phyloP scores from a whole-genome alignment of 2,329 filamentous ascomycete genomes.

The Fusarium cyanostomum region DNA sequence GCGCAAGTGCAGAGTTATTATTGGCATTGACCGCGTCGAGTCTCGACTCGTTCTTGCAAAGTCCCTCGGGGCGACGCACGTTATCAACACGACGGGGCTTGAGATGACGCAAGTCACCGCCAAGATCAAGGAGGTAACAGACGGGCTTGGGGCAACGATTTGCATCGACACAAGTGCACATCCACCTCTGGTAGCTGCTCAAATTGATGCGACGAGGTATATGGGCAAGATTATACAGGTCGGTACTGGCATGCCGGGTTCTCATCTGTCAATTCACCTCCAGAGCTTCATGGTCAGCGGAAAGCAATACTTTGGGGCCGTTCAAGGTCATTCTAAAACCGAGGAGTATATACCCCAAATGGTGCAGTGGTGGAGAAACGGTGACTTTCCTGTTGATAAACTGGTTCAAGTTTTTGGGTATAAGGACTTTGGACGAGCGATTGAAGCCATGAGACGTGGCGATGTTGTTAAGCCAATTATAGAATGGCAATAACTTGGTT shows the following conservation, averaged over 20 bases:
- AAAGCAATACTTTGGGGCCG: constrained; percentile 58
- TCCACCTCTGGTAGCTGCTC: constrained; percentile 52
- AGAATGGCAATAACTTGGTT: constrained; percentile 34
- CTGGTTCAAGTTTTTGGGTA: constrained; percentile 47
- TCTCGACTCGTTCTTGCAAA: constrained; percentile 44
- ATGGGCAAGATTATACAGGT: constrained; percentile 61
- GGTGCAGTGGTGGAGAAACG: constrained; percentile 47
- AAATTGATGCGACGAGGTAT: constrained; percentile 53
- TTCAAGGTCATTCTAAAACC: constrained; percentile 48
- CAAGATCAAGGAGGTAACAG: constrained; percentile 51
- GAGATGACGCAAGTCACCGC: constrained; percentile 39
- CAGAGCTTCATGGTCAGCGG: constrained; percentile 57
- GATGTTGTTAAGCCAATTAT: constrained; percentile 48
- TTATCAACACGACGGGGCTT: constrained; percentile 37
- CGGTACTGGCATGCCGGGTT: constrained; percentile 56
- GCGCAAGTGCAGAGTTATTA: constrained; percentile 39
- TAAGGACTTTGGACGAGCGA: constrained; percentile 41
- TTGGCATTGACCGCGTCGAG: constrained; percentile 45
- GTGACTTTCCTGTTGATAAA: constrained; percentile 47
- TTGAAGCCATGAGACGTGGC: constrained; percentile 45
- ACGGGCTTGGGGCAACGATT: constrained; percentile 56
- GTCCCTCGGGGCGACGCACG: constrained; percentile 48
- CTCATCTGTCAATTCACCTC: constrained; percentile 54
- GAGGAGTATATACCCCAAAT: constrained; percentile 52
- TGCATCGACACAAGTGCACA: constrained; percentile 61